Evolutionary conservation across 345 rosid species (phyloP), one percentile per base, ranked within the genome.

Genomic region (Camelina hispida): DNA sequence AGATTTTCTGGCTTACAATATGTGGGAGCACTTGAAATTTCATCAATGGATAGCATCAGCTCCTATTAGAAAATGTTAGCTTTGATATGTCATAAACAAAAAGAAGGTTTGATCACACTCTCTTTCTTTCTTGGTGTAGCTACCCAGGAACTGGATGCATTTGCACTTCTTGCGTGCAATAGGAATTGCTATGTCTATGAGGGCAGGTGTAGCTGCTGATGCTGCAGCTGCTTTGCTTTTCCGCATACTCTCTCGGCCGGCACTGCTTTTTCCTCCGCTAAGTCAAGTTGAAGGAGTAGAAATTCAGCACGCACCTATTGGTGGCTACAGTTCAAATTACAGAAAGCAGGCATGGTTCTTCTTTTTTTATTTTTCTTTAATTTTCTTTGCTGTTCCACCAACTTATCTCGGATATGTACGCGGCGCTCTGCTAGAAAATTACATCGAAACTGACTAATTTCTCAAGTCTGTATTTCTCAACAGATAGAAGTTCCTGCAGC

Each of bases 131-230:
- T 62, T 83, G 66, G 62, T 87, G 79, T 74, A 94, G 98, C 91
- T 94, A 76, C 98, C 98, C 25, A 86, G 92, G 79, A 94, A 94
- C 81, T 94, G 98, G 98, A 86, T 94, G 96, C 98, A 94, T 83
- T 82, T 94, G 85, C 98, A 94, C 78, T 94, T 94, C 85, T 83
- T 94, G 87, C 95, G 98, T 59, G 98, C 98, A 48, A 94, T 94
- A 60, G 98, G 98, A 70, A 87, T 87, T 50, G 98, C 97, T 23
- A 94, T 94, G 97, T 94, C 98, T 71, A 94, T 94, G 98, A 87
- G 98, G 82, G 94, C 86, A 23, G 97, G 97, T 60, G 88, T 94
- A 72, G 98, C 98, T 70, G 97, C 98, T 71, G 98, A 94, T 82
- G 97, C 97, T 75, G 98, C 98, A 7, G 98, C 97, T 44, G 98